Base-by-base conservation (phyloP, 768 basidiomycete species). In the Mycena kentingensis region DNA sequence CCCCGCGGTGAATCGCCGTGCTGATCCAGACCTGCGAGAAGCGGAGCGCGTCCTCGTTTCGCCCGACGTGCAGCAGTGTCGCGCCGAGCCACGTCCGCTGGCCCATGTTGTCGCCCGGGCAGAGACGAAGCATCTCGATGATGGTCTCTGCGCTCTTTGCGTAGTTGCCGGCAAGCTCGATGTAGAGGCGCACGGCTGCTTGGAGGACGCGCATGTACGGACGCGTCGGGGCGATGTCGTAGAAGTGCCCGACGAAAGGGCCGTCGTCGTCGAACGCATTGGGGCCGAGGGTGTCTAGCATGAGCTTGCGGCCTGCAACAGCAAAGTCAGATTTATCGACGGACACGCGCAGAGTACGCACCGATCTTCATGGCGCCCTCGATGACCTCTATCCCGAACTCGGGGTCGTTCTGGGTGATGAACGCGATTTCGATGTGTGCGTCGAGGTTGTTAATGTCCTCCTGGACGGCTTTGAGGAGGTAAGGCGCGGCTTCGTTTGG, bases 131-230 rank as follows among this genome's bases (percentile, higher is more conserved):
- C 64, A 70, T 70, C 51, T 70, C 66, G 22, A 67, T 64, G 37
- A 65, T 62, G 21, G 66, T 67, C 31, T 63, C 51, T 12, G 21
- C 41, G 19, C 41, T 42, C 53, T 69, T 65, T 12, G 56, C 50
- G 41, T 68, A 75, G 15, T 67, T 57, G 29, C 62, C 51, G 16
- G 22, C 8, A 24, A 61, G 63, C 47, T 74, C 73, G 49, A 71
- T 70, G 37, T 72, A 67, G 7, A 75, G 36, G 1, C 71, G 64
- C 4, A 73, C 73, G 11, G 68, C 62, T 2, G 74, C 72, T 53
- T 75, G 71, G 16, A 77, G 62, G 10, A 76, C 67, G 13, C 76
- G 73, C 72, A 77, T 77, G 57, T 78, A 77, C 12, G 75, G 77
- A 1, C 76, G 65, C 4, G 77, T 75, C 51, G 69, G 67, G 5